Conservation (phyloP, 257 asterid species). For the Primulina eburnea region DNA sequence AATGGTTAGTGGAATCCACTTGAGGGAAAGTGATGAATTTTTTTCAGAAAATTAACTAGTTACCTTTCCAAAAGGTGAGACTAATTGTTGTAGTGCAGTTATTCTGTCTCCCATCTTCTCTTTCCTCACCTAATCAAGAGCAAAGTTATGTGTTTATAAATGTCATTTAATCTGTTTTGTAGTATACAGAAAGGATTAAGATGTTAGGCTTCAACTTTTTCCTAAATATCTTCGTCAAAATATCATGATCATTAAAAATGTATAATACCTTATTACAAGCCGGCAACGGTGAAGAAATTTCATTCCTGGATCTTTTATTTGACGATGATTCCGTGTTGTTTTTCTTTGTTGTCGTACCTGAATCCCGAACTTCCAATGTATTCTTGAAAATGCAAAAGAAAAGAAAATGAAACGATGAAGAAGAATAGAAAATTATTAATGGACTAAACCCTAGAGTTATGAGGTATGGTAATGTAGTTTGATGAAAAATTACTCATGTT, state of each 20-base stretch:
- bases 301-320: constrained; percentile 58
- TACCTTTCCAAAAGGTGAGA: constrained; percentile 95
- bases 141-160: constrained; percentile 25
- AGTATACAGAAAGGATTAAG: constrained; percentile 23
- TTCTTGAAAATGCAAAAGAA: constrained; percentile 23
- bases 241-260: constrained; percentile 3
- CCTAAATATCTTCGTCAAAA: not conserved
- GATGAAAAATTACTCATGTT: not conserved
- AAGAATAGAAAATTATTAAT: not conserved
- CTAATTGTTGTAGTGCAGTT: constrained; percentile 87
- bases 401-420: not conserved
- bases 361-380: constrained; percentile 34
- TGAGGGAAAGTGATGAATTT: constrained; percentile 29
- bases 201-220: constrained; percentile 5
- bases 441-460: constrained; percentile 28
- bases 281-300: constrained; percentile 59
- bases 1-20: constrained; percentile 27
- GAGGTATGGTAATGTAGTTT: not conserved
- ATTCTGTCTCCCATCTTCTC: constrained; percentile 96
- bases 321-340: constrained; percentile 41
- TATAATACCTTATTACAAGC: constrained; percentile 61
- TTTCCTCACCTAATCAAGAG: constrained; percentile 65
- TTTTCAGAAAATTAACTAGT: constrained; percentile 20
- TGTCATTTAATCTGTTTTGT: constrained; percentile 16
- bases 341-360: constrained; percentile 39